These are phyloP conservation scores for Quercus wislizeni DNA, from an alignment of 306 rosid species.

Conservation along the genomic window DNA sequence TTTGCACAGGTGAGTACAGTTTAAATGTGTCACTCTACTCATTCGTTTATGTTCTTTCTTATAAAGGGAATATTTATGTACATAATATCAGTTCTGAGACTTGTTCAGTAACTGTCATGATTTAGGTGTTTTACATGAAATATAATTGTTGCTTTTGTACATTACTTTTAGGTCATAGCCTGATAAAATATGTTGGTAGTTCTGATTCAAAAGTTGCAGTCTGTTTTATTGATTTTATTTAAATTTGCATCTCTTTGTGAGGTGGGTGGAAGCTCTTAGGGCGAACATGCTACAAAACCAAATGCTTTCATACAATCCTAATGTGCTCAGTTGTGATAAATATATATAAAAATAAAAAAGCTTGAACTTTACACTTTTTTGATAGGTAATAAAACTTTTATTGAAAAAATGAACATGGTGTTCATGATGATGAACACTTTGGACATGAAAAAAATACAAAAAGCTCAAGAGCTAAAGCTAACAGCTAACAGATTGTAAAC, in stretches of 20 bases:
- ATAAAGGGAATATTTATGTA: background rate
- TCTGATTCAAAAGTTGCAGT: too few species aligned
- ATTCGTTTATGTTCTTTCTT: background rate
- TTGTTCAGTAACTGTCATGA: background rate
- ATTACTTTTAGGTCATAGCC: background rate
- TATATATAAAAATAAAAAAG: background rate
- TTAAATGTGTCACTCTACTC: background rate
- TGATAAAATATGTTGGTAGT: background rate
- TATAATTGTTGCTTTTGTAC: background rate
- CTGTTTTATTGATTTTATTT: background rate
- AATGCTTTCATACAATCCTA: background rate
- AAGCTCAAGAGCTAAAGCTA: too few species aligned
- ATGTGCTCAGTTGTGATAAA: background rate
- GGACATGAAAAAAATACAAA: too few species aligned
- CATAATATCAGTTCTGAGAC: background rate
- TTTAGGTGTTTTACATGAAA: background rate
- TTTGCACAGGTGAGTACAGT: constrained; percentile 62
- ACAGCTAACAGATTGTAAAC: too few species aligned
- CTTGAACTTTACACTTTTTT: background rate
- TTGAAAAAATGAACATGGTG: too few species aligned
- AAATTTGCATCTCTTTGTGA: background rate
- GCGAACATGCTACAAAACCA: background rate
- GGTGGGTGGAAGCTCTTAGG: background rate
- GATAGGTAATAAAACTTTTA: too few species aligned
- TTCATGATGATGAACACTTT: too few species aligned